Conservation (phyloP, 192 early-diverging fungal species). For the Pilaira anomala region DNA sequence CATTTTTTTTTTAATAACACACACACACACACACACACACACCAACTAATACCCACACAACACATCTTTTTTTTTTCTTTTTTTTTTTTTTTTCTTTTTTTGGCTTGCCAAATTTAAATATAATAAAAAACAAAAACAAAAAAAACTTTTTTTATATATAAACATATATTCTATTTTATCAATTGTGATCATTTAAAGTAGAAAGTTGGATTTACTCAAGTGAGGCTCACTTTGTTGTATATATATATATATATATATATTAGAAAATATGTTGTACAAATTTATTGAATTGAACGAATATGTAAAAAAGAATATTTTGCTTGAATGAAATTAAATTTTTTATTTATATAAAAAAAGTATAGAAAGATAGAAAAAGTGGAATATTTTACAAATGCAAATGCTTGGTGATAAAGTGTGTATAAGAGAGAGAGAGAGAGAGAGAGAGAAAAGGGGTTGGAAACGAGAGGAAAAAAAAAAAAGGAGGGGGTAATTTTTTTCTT, state of each 20-base stretch:
- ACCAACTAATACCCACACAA: neutral
- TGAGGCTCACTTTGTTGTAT: too few relatives aligned
- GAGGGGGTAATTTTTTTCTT: neutral
- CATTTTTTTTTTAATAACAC: neutral
- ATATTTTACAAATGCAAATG: neutral
- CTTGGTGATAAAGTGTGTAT: neutral
- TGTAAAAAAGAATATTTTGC: too few relatives aligned
- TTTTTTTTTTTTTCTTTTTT: neutral
- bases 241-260: too few relatives aligned
- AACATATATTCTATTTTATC: too few relatives aligned
- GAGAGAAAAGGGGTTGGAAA: neutral
- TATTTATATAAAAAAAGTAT: conserved; percentile 27
- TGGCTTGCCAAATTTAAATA: neutral
- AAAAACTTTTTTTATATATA: too few relatives aligned
- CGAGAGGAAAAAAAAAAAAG: conserved; percentile 7
- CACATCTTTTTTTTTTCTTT: conserved; percentile 1
- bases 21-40: conserved; percentile 8
- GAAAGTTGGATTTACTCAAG: too few relatives aligned
- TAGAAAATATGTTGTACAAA: too few relatives aligned
- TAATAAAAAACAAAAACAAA: conserved; percentile 23
- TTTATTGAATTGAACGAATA: too few relatives aligned
- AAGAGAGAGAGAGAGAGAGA: neutral
- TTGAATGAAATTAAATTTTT: conserved; percentile 1
- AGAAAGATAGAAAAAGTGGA: conserved; percentile 1
- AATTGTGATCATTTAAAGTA: too few relatives aligned